Evolutionary conservation across 2,329 filamentous ascomycete genomes (phyloP), one percentile per base, ranked within the genome.

Genomic region (Endothia cerciana): DNA sequence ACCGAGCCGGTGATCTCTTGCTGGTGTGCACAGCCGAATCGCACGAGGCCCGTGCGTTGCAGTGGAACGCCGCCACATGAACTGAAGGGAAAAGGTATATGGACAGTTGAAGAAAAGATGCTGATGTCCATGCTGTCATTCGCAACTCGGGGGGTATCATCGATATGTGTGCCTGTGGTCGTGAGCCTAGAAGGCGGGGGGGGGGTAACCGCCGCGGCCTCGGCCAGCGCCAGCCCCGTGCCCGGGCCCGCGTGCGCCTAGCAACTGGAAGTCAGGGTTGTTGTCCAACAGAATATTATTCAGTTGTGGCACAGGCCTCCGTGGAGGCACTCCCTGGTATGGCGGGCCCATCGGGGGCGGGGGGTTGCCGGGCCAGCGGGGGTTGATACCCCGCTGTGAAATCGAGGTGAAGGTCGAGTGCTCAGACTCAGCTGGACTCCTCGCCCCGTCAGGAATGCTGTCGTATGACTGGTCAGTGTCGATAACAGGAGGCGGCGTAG

Each of bases 381-480:
- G 94, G 76, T 97, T 97, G 63, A 97, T 81, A 1, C 91, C 91
- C 41, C 94, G 87, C 77, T 97, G 93, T 0, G 91, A 94, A 56
- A 98, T 90, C 13, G 91, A 95, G 1, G 94, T 97, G 78, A 97
- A 97, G 71, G 91, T 91, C 56, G 89, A 94, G 30, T 87, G 85
- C 73, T 97, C 92, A 69, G 91, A 94, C 72, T 89, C 86, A 38
- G 89, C 87, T 40, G 91, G 93, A 72, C 89, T 94, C 72, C 91
- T 86, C 56, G 85, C 78, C 55, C 85, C 84, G 63, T 74, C 70
- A 69, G 77, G 65, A 73, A 75, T 69, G 75, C 76, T 75, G 60
- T 76, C 74, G 70, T 76, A 75, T 43, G 71, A 69, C 70, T 71
- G 72, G 66, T 71, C 70, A 53, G 70, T 55, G 40, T 72, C 71